phyloP scores from a whole-genome alignment of 2,329 filamentous ascomycete species.

The Epichloe sp. region DNA sequence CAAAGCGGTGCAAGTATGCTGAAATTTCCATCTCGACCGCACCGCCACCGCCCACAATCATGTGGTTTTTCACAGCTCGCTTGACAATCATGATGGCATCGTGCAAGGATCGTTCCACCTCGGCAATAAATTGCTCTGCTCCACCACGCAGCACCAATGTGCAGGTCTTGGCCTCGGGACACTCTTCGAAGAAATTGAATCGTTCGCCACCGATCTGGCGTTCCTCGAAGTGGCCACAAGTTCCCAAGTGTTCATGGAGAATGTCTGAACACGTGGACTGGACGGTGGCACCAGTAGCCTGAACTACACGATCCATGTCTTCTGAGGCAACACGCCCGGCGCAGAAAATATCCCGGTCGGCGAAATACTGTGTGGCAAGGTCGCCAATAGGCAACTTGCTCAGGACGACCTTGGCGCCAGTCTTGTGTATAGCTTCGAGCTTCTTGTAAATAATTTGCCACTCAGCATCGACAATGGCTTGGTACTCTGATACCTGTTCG shows the following conservation, averaged over 20 bases:
- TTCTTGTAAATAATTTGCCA: slow-evolving; percentile 99
- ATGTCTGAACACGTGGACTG: slow-evolving; percentile 98
- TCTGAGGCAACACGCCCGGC: slow-evolving; percentile 83
- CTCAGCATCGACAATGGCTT: slow-evolving; percentile 96
- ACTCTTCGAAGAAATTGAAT: slow-evolving; percentile 97
- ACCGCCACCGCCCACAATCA: slow-evolving; percentile 89
- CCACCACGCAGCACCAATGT: slow-evolving; percentile 89
- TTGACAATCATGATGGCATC: slow-evolving; percentile 99
- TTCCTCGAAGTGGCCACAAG: slow-evolving; percentile 84
- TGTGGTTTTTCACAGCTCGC: slow-evolving; percentile 87
- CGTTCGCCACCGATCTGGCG: slow-evolving; percentile 93
- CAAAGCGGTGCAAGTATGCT: slow-evolving; percentile 81
- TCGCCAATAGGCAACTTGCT: slow-evolving; percentile 97
- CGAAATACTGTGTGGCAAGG: slow-evolving; percentile 94
- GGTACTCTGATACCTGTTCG: slow-evolving; percentile 97
- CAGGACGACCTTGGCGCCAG: slow-evolving; percentile 91
- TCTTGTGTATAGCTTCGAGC: slow-evolving; percentile 86
- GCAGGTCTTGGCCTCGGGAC: slow-evolving; percentile 91
- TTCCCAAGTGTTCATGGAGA: slow-evolving; percentile 74
- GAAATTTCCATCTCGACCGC: slow-evolving; percentile 95
- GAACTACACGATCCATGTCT: slow-evolving; percentile 91
- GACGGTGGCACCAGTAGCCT: slow-evolving; percentile 81
- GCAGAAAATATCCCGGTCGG: slow-evolving; percentile 96
- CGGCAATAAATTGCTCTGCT: slow-evolving; percentile 97
- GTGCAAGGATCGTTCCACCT: slow-evolving; percentile 94